Evolutionary conservation across 441 rosid genomes (phyloP).

Genomic region (Erysimum cheiri): DNA sequence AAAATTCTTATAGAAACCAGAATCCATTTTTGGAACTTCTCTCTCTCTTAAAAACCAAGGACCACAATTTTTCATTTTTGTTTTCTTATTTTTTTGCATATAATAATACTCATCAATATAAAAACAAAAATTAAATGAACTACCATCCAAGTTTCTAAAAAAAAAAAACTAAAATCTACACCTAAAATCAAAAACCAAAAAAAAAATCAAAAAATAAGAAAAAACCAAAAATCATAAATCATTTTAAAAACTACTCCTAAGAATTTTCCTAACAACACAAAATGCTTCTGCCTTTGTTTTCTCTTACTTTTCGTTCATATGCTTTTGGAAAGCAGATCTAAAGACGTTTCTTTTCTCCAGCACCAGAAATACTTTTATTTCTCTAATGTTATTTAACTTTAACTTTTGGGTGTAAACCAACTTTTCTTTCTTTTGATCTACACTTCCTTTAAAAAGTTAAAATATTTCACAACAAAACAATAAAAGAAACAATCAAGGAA

Average conservation of each 20-base stretch:
- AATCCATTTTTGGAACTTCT: too few species aligned
- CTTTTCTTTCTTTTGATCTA: constrained; percentile 43
- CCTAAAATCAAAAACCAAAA: too few species aligned
- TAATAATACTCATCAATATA: too few species aligned
- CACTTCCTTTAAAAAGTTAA: constrained; percentile 24
- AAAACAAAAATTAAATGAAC: too few species aligned
- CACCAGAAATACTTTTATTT: constrained; percentile 36
- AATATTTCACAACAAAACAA: constrained; percentile 29
- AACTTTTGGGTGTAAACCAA: constrained; percentile 34
- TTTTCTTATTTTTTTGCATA: too few species aligned
- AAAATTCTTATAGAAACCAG: too few species aligned
- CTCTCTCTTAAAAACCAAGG: too few species aligned
- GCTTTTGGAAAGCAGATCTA: constrained; percentile 47
- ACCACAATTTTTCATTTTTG: too few species aligned
- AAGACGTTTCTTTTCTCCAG: constrained; percentile 30
- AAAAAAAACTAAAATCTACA: too few species aligned
- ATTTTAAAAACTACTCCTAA: too few species aligned
- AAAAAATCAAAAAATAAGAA: too few species aligned
- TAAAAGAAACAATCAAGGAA: constrained; percentile 23
- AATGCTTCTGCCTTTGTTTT: constrained; percentile 30
- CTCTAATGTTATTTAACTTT: constrained; percentile 23
- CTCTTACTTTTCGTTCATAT: constrained; percentile 29
- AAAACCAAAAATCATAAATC: not conserved
- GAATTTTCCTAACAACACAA: constrained; percentile 22
- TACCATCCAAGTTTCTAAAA: too few species aligned